These are phyloP conservation scores for Coix lacrymajobi DNA, from an alignment of 176 grass and related monocot genomes.

Conservation along the genomic window DNA sequence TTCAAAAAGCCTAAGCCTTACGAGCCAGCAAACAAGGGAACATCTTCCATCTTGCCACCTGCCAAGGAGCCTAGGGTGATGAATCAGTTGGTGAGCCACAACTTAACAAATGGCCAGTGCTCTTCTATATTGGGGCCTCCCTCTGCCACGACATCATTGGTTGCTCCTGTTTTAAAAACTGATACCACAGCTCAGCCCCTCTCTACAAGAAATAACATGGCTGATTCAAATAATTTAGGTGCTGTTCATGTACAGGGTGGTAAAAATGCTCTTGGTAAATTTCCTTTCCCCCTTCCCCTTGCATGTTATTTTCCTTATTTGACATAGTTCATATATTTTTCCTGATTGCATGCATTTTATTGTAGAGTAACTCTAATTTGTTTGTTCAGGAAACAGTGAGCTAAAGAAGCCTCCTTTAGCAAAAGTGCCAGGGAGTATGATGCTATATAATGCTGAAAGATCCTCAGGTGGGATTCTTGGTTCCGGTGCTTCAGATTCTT, in stretches of 20 bases:
- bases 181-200: constrained; percentile 37
- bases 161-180: constrained; percentile 37
- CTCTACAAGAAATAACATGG: constrained; percentile 24
- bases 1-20: constrained; percentile 63
- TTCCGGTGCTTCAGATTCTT: constrained; percentile 29
- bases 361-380: constrained; percentile 5
- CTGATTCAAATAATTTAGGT: constrained; percentile 32
- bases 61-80: constrained; percentile 42
- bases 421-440: constrained; percentile 32
- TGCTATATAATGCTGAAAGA: constrained; percentile 37
- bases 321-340: constrained; percentile 16
- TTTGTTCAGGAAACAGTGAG: constrained; percentile 56
- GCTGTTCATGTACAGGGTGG: constrained; percentile 41
- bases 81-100: constrained; percentile 34
- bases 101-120: constrained; percentile 37
- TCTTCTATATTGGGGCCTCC: constrained; percentile 54
- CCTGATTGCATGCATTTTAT: background rate
- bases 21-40: constrained; percentile 39
- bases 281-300: background rate
- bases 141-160: constrained; percentile 30
- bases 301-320: background rate
- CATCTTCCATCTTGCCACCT: constrained; percentile 26
- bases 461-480: constrained; percentile 41
- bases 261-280: constrained; percentile 43
- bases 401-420: constrained; percentile 52